These are phyloP conservation scores for Harringtonia lauricola DNA, from an alignment of 2,329 filamentous ascomycete species.

Conservation along the genomic window DNA sequence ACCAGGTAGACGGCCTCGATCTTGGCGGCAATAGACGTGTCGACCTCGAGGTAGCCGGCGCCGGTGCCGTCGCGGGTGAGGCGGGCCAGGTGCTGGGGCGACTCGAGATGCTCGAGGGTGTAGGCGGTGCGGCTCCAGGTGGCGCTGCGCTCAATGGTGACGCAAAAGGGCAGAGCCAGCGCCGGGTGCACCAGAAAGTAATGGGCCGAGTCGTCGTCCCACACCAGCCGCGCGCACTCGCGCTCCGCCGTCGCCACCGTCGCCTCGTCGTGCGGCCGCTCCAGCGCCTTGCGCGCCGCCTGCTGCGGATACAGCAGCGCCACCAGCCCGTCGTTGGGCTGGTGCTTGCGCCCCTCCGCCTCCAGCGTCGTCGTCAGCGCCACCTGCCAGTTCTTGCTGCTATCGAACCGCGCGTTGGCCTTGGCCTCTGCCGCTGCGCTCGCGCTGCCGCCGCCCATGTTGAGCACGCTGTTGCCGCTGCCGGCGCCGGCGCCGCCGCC, in stretches of 20 bases:
- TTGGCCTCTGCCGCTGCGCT: conserved; percentile 26
- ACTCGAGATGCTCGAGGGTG: conserved; percentile 53
- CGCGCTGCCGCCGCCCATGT: conserved; percentile 19
- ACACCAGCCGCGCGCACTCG: conserved; percentile 62
- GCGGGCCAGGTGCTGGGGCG: conserved; percentile 47
- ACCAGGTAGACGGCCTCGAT: conserved; percentile 51
- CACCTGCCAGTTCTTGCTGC: conserved; percentile 43
- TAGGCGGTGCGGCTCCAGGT: conserved; percentile 53
- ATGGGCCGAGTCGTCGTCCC: conserved; percentile 48
- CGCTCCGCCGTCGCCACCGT: conserved; percentile 53
- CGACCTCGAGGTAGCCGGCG: conserved; percentile 48
- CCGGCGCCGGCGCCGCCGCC: neutral
- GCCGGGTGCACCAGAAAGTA: conserved; percentile 55
- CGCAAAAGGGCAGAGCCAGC: conserved; percentile 50
- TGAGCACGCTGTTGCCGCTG: too few relatives aligned
- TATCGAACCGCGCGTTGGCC: conserved; percentile 22
- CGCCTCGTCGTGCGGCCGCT: conserved; percentile 45
- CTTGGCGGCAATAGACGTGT: conserved; percentile 46
- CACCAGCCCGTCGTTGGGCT: conserved; percentile 51
- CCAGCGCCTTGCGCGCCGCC: conserved; percentile 51
- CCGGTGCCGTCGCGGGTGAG: conserved; percentile 50
- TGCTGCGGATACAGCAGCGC: conserved; percentile 58
- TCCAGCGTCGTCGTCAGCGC: conserved; percentile 48
- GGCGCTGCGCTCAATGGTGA: conserved; percentile 45
- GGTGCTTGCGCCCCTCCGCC: conserved; percentile 38